Evolutionary conservation across 345 rosid genomes (phyloP).

Genomic region (Camelina hispida): DNA sequence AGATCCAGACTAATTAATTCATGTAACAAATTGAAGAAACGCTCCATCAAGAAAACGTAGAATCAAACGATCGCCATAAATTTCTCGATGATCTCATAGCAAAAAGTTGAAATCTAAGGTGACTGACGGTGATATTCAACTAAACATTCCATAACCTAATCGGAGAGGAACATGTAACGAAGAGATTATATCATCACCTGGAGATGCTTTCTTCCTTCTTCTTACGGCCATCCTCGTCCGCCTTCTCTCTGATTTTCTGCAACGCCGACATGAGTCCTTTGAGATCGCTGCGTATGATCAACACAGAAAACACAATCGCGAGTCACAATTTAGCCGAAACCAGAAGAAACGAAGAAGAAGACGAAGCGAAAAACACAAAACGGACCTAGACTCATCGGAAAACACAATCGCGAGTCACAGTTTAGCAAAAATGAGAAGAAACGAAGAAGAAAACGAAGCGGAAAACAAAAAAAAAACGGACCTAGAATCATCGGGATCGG

Average conservation of each 20-base stretch:
- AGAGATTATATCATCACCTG: constrained; percentile 51
- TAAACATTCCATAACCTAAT: background rate
- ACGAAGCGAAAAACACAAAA: background rate
- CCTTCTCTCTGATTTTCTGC: constrained; percentile 75
- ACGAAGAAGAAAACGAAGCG: background rate
- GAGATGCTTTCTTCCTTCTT: constrained; percentile 88
- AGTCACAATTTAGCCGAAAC: background rate
- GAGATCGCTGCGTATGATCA: constrained; percentile 62
- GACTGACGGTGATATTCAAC: background rate
- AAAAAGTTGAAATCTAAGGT: constrained; percentile 5
- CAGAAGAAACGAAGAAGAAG: constrained; percentile 13
- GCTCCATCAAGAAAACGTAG: background rate
- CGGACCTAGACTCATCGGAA: constrained; percentile 60
- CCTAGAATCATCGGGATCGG: constrained; percentile 73
- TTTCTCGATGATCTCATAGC: constrained; percentile 11
- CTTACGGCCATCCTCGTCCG: constrained; percentile 78
- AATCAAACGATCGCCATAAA: constrained; percentile 1
- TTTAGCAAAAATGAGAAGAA: background rate
- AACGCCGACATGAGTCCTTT: constrained; percentile 84
- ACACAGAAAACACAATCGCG: constrained; percentile 22
- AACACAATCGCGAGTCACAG: constrained; percentile 1
- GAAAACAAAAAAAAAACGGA: constrained; percentile 16
- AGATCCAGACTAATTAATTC: constrained; percentile 13
- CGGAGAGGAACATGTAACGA: constrained; percentile 8
- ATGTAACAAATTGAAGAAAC: constrained; percentile 4